Evolutionary conservation across 768 basidiomycete species (phyloP).

Genomic region (Pholiota conissans): DNA sequence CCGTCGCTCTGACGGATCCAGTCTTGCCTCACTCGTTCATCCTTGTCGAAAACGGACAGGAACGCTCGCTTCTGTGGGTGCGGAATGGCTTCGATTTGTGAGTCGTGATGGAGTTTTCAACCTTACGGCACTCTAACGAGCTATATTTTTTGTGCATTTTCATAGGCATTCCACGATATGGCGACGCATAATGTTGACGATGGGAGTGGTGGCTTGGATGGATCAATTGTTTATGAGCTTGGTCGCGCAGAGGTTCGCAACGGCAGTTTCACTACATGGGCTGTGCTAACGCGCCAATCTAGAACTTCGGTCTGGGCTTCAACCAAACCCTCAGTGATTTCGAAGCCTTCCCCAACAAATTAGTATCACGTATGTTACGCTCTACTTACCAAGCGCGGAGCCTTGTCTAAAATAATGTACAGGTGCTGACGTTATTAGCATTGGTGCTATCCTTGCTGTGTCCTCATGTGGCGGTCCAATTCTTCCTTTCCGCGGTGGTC

Average conservation of each 20-base stretch:
- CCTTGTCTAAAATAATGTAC: background rate
- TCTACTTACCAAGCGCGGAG: conserved; percentile 33
- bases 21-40: conserved; percentile 31
- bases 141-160: background rate
- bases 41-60: conserved; percentile 32
- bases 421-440: conserved; percentile 53
- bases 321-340: conserved; percentile 43
- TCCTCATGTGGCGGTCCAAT: conserved; percentile 61
- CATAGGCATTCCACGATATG: conserved; percentile 51
- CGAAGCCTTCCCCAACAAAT: conserved; percentile 40
- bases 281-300: background rate
- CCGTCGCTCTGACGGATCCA: conserved; percentile 30
- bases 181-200: conserved; percentile 44
- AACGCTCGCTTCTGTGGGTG: conserved; percentile 28
- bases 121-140: background rate
- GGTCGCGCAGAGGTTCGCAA: conserved; percentile 37
- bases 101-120: conserved; percentile 2
- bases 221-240: conserved; percentile 48
- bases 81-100: conserved; percentile 38
- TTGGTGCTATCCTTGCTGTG: conserved; percentile 47
- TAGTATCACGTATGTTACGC: conserved; percentile 47
- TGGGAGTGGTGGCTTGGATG: conserved; percentile 51
- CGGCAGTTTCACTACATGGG: background rate
- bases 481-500: conserved; percentile 62
- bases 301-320: conserved; percentile 52